These are phyloP conservation scores for Nidula niveotomentosa DNA, from an alignment of 1,284 basidiomycete genomes.

Conservation along the genomic window DNA sequence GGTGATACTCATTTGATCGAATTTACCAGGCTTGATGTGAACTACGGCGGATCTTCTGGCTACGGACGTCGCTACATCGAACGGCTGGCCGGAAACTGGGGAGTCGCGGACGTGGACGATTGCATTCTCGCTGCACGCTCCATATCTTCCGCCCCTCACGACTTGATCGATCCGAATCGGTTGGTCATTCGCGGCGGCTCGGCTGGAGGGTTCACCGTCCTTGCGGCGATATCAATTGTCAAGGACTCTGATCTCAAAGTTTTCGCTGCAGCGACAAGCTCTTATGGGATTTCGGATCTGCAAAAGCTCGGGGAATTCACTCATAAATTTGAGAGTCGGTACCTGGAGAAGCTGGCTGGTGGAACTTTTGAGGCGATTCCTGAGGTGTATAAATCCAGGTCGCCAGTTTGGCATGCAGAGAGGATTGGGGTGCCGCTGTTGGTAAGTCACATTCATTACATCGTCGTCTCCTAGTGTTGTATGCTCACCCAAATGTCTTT, in stretches of 20 bases:
- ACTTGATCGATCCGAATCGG: conserved; percentile 49
- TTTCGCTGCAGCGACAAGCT: conserved; percentile 43
- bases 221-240: conserved; percentile 41
- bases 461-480: conserved; percentile 9
- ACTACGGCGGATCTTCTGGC: conserved; percentile 67
- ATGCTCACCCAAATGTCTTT: neutral
- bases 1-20: neutral
- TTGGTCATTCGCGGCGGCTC: conserved; percentile 56
- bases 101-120: conserved; percentile 61
- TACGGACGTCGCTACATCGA: conserved; percentile 60
- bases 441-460: conserved; percentile 37
- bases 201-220: conserved; percentile 57
- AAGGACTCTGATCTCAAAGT: conserved; percentile 18
- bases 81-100: conserved; percentile 62
- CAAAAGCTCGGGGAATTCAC: conserved; percentile 42
- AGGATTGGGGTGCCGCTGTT: conserved; percentile 48
- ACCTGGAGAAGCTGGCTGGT: conserved; percentile 51
- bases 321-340: conserved; percentile 64
- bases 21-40: conserved; percentile 52
- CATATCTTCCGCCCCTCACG: conserved; percentile 37
- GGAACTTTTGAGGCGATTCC: conserved; percentile 44
- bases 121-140: conserved; percentile 47
- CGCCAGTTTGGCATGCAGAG: conserved; percentile 45
- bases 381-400: conserved; percentile 44
- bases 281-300: conserved; percentile 54